Evolutionary conservation across 495 filamentous ascomycete genomes (phyloP), one percentile per base, ranked within the genome.

Genomic region (Aspergillus biplanus): DNA sequence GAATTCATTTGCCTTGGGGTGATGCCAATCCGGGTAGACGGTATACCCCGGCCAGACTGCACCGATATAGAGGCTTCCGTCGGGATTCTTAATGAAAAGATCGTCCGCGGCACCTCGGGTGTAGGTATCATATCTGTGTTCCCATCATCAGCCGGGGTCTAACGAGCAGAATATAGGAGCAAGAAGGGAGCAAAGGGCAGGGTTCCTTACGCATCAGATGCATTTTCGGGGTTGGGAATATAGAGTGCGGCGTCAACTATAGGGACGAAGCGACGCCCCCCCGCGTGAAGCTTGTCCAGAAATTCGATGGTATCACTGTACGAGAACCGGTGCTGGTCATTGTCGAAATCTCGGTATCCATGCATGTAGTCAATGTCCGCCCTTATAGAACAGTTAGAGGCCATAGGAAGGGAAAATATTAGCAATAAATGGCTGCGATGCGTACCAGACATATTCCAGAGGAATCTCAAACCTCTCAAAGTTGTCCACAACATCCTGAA

Each of bases 211-310:
- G 84, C 84, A 74, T 96, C 92, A 47, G 80, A 87, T 0, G 80
- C 78, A 65, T 95, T 90, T 15, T 83, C 75, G 4, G 90, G 90
- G 56, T 92, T 89, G 0, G 91, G 90, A 31, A 87, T 85, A 65
- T 93, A 94, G 33, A 95, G 85, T 6, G 90, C 92, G 4, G 89
- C 83, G 69, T 96, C 92, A n/a, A 97, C 83, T 52, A 97, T 95
- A 0, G 91, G 91, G 7, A 97, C 82, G 59, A 86, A 96, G 66
- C 93, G 89, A 67, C 90, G 89, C 8, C 85, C 82, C 65, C 84
- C 83, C 5, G 76, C 75, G 71, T 93, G 91, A 2, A 97, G 75
- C 15, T 78, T 74, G 1, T 76, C 73, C 12, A 97, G 69, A 69
- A 96, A 92, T 0, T 75, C 73, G 53, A 86, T 79, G 15, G 80